These are phyloP conservation scores for Leptographium lundbergii DNA, from an alignment of 2,329 filamentous ascomycete species.

Conservation along the genomic window DNA sequence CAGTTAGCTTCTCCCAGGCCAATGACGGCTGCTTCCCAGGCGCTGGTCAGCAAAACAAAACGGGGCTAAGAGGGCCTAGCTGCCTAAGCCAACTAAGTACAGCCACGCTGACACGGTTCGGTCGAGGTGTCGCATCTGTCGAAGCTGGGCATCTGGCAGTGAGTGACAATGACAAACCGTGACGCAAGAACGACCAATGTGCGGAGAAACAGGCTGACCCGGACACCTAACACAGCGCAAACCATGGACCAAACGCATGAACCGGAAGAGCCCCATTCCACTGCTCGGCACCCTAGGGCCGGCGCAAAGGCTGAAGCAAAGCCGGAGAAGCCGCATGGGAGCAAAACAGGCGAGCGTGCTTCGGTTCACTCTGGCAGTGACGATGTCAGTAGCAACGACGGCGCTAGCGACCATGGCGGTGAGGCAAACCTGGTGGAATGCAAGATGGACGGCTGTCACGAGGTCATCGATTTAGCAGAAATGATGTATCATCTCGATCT, in stretches of 20 bases:
- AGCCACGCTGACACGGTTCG: not conserved
- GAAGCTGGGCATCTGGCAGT: not conserved
- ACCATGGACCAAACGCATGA: not conserved
- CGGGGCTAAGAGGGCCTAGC: not conserved
- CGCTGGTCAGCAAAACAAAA: not conserved
- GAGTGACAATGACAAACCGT: not conserved
- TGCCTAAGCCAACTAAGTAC: not conserved
- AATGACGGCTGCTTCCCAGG: not conserved
- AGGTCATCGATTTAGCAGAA: slow-evolving; percentile 38
- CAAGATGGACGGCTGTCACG: slow-evolving; percentile 44
- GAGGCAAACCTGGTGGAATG: slow-evolving; percentile 36
- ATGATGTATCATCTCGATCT: slow-evolving; percentile 47
- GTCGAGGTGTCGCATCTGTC: not conserved
- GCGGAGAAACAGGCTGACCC: not conserved
- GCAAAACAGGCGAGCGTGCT: not conserved
- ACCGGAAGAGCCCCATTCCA: not conserved
- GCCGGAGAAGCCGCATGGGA: not conserved
- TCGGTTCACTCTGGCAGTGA: not conserved
- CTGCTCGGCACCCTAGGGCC: not conserved
- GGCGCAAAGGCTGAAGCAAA: not conserved
- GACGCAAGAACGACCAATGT: not conserved
- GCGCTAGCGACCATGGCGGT: slow-evolving; percentile 12
- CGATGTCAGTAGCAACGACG: not conserved
- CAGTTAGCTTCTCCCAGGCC: not conserved
- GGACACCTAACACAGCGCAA: not conserved